These are phyloP conservation scores for Curvularia verruculosa DNA, from an alignment of 2,329 filamentous ascomycete species.

Conservation along the genomic window DNA sequence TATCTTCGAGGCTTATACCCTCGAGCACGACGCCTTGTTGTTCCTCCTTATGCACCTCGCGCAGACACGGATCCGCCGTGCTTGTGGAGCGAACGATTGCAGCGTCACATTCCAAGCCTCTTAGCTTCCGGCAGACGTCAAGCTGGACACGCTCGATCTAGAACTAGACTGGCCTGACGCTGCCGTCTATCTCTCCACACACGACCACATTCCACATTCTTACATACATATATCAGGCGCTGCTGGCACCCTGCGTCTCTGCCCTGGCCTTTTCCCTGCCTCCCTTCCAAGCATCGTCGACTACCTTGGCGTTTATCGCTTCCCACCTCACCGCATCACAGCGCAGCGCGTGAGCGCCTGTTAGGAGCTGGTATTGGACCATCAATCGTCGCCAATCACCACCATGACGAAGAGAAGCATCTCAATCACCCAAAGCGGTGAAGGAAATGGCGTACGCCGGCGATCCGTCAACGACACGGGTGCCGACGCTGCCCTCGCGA, in stretches of 20 bases:
- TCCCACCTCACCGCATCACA: background rate
- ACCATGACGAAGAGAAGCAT: constrained; percentile 28
- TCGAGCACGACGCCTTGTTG: background rate
- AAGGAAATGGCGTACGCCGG: constrained; percentile 13
- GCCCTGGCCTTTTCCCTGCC: background rate
- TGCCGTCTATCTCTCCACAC: constrained; percentile 4
- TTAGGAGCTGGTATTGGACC: constrained; percentile 2
- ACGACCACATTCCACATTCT: constrained; percentile 1
- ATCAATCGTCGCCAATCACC: background rate
- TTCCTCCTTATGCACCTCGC: background rate
- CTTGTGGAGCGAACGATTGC: constrained; percentile 14
- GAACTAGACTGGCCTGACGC: constrained; percentile 8
- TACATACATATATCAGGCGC: background rate
- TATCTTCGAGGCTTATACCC: constrained; percentile 6
- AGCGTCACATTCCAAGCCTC: constrained; percentile 9
- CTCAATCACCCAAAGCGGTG: constrained; percentile 27
- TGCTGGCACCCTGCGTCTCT: background rate
- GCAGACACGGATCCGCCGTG: background rate
- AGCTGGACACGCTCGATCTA: constrained; percentile 1
- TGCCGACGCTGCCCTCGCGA: constrained; percentile 66
- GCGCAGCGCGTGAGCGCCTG: constrained; percentile 1
- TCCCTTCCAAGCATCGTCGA: background rate
- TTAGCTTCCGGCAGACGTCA: constrained; percentile 2
- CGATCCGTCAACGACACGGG: constrained; percentile 44
- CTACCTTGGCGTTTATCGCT: constrained; percentile 1